Percentiles rank a stretch among this genome's conserved stretches.
phyloP scores from a whole-genome alignment of 164 flowering plant genomes.

The Platanus orientalis region DNA sequence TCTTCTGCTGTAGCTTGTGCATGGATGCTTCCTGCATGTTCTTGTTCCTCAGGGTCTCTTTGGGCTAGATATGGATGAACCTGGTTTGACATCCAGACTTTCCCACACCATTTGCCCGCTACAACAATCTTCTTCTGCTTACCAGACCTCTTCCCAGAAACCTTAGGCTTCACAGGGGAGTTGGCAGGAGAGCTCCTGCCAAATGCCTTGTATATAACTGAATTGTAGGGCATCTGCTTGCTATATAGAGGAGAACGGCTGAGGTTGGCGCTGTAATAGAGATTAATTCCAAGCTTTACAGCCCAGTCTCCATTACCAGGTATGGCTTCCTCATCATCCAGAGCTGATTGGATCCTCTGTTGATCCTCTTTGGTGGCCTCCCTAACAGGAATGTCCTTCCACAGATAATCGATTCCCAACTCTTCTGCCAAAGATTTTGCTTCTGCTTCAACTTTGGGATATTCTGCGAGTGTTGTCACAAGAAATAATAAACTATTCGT shows the following conservation, averaged over 20 bases:
- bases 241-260: constrained; percentile 87
- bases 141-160: constrained; percentile 31
- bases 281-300: constrained; percentile 87
- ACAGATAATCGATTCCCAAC: constrained; percentile 44
- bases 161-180: constrained; percentile 32
- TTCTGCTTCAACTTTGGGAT: constrained; percentile 69
- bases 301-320: constrained; percentile 93
- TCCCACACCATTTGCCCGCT: constrained; percentile 99
- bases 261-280: constrained; percentile 77
- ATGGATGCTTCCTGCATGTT: constrained; percentile 20
- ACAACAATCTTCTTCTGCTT: constrained; percentile 65
- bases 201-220: constrained; percentile 74
- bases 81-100: constrained; percentile 96
- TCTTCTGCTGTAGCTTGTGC: constrained; percentile 22
- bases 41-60: constrained; percentile 39
- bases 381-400: constrained; percentile 64
- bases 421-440: constrained; percentile 76
- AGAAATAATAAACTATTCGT: neutral
- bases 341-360: constrained; percentile 52
- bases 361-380: constrained; percentile 61
- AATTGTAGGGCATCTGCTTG: constrained; percentile 95
- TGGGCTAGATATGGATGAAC: constrained; percentile 72
- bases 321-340: constrained; percentile 65
- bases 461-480: constrained; percentile 45
- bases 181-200: constrained; percentile 51